A percentile compares a stretch with the other conserved stretches of the same genome.
These are phyloP conservation scores for Alternaria angustiovoidea DNA, from an alignment of 2,329 filamentous ascomycete genomes.

Conservation along the genomic window DNA sequence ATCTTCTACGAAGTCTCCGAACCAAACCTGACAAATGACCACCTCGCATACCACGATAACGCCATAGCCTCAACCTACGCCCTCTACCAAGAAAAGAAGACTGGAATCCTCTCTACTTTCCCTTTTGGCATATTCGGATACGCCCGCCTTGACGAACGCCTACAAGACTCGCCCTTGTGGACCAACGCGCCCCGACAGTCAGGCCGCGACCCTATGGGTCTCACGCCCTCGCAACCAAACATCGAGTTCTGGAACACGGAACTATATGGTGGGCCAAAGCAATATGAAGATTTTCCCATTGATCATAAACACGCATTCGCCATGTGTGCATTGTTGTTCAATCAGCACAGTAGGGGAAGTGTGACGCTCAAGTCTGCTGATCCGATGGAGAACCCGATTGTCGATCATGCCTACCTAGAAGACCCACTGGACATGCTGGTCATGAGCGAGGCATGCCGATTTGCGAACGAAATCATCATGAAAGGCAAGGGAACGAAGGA, in stretches of 20 bases:
- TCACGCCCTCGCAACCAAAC: conserved; percentile 65
- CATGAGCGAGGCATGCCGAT: conserved; percentile 65
- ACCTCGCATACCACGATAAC: conserved; percentile 64
- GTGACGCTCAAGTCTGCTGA: conserved; percentile 62
- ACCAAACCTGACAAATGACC: conserved; percentile 64
- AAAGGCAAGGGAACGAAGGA: conserved; percentile 65
- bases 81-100: conserved; percentile 66
- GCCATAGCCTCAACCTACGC: conserved; percentile 60
- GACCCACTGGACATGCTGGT: conserved; percentile 67
- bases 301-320: conserved; percentile 65
- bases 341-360: conserved; percentile 64
- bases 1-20: conserved; percentile 68
- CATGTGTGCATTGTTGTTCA: conserved; percentile 66
- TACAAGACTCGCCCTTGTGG: conserved; percentile 65
- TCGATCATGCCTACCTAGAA: conserved; percentile 66
- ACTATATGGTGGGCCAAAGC: conserved; percentile 67
- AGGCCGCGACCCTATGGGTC: conserved; percentile 68
- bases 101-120: conserved; percentile 67
- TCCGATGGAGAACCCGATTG: conserved; percentile 61
- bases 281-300: conserved; percentile 63
- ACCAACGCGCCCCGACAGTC: conserved; percentile 54
- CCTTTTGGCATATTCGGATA: conserved; percentile 71
- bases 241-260: conserved; percentile 70
- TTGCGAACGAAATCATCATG: conserved; percentile 68
- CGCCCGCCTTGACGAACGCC: conserved; percentile 67